Evolutionary conservation across 306 rosid genomes (phyloP), one percentile per base, ranked within the genome.

Genomic region (Echinosophora koreensis): DNA sequence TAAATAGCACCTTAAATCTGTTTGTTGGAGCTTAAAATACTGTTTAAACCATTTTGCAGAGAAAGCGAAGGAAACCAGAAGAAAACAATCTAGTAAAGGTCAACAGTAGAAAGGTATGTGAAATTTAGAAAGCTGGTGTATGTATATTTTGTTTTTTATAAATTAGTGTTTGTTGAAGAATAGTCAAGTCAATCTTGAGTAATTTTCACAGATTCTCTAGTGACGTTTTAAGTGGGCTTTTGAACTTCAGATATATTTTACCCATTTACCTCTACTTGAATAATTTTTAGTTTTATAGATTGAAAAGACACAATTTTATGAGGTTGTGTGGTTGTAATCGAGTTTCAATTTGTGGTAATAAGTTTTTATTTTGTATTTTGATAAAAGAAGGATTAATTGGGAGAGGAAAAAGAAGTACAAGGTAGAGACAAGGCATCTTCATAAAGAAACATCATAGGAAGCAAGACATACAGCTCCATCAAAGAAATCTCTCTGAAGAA

Each of bases 51-150:
- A 34, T 54, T 80, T 88, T 77, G 77, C 89, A 93, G 98, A 84
- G 93, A 80, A 93, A 91, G 85, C 87, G 96, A 70, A 88, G 98
- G 85, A 91, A 93, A 86, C 66, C 90, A 13, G 96, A 91, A 47
- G 93, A 93, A 11, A 84, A 83, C 80, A 81, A 41, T 41, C 47
- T 83, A 63, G 92, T 85, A 59, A 93, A 88, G 88, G 67, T 82
- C 82, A 82, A 67, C 71, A 87, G 59, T 61, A 80, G 96, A 73
- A 93, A 91, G 98, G 98, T 93, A 90, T 56, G 71, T 75, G 71
- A 68, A 85, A 60, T 76, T 80, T 60, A 11, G 27, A 65, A 47
- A 80, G 66, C 76, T 64, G 56, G 44, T 37, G n/a, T 71, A 42
- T 78, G 11, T 54, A 52, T 77, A 35, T 56, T 65, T 3, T 34